phyloP scores from a whole-genome alignment of 2,329 filamentous ascomycete species.

The Clarireedia homoeocarpa region DNA sequence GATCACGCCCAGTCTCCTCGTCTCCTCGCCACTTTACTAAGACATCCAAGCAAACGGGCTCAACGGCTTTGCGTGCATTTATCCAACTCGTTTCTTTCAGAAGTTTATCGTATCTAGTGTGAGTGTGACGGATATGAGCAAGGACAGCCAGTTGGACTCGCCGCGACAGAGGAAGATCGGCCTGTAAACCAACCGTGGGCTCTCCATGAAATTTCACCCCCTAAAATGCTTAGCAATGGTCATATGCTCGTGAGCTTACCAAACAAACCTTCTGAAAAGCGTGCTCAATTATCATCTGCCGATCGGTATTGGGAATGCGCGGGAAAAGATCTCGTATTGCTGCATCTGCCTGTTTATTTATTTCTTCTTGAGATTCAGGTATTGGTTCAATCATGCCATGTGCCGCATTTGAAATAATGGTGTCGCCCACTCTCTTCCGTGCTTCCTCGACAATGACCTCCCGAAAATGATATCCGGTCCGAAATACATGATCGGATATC shows the following conservation, averaged over 20 bases:
- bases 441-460: conserved; percentile 52
- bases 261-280: conserved; percentile 52
- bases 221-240: conserved; percentile 30
- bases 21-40: conserved; percentile 67
- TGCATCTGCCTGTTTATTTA: conserved; percentile 54
- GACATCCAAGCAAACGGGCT: conserved; percentile 52
- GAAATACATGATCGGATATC: conserved; percentile 42
- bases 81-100: conserved; percentile 50
- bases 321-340: conserved; percentile 58
- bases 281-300: conserved; percentile 53
- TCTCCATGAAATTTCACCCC: conserved; percentile 44
- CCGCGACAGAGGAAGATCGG: conserved; percentile 48
- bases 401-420: conserved; percentile 22
- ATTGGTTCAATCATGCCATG: conserved; percentile 45
- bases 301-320: conserved; percentile 56
- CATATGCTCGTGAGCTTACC: background rate
- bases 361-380: conserved; percentile 49
- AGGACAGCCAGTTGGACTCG: conserved; percentile 58
- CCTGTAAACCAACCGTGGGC: conserved; percentile 49
- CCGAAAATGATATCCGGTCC: conserved; percentile 53
- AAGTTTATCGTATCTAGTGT: conserved; percentile 57
- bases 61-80: conserved; percentile 53
- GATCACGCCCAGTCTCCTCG: conserved; percentile 59
- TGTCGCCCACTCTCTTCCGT: conserved; percentile 25
- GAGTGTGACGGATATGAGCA: conserved; percentile 59